phyloP scores from a whole-genome alignment of 768 basidiomycete species.

The Crassisporium funariophilum region DNA sequence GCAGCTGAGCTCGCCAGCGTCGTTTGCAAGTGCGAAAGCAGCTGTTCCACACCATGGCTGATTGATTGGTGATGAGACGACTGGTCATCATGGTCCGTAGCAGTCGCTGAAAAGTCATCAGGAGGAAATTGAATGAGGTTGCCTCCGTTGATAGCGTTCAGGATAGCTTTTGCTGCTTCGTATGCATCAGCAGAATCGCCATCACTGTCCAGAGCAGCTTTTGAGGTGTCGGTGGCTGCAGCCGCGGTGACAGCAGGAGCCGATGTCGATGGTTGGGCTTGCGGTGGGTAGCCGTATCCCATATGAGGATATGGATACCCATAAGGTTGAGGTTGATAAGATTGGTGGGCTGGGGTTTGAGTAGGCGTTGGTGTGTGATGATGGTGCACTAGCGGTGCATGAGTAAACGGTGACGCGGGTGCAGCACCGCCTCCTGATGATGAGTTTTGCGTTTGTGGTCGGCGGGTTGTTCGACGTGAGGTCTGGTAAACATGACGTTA shows the following conservation, averaged over 20 bases:
- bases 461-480: constrained; percentile 74
- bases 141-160: constrained; percentile 77
- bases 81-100: constrained; percentile 1
- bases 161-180: constrained; percentile 77
- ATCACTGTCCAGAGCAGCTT: constrained; percentile 29
- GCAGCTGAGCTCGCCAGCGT: constrained; percentile 20
- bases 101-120: constrained; percentile 28
- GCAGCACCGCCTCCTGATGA: constrained; percentile 28
- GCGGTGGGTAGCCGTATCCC: constrained; percentile 24
- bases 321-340: constrained; percentile 42
- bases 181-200: constrained; percentile 62
- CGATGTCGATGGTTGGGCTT: constrained; percentile 22
- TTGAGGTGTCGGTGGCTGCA: constrained; percentile 11
- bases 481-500: constrained; percentile 53
- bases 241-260: constrained; percentile 8
- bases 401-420: constrained; percentile 59
- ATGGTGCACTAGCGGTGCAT: constrained; percentile 48
- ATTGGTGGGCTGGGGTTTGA: constrained; percentile 23
- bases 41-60: constrained; percentile 23
- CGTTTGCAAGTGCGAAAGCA: constrained; percentile 32
- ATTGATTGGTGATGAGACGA: constrained; percentile 1
- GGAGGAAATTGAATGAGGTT: constrained; percentile 45
- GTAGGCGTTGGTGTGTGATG: constrained; percentile 28
- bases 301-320: constrained; percentile 37
- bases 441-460: constrained; percentile 63